Conservation (phyloP, 2,329 filamentous ascomycete species). For the Calonectria hongkongensis region DNA sequence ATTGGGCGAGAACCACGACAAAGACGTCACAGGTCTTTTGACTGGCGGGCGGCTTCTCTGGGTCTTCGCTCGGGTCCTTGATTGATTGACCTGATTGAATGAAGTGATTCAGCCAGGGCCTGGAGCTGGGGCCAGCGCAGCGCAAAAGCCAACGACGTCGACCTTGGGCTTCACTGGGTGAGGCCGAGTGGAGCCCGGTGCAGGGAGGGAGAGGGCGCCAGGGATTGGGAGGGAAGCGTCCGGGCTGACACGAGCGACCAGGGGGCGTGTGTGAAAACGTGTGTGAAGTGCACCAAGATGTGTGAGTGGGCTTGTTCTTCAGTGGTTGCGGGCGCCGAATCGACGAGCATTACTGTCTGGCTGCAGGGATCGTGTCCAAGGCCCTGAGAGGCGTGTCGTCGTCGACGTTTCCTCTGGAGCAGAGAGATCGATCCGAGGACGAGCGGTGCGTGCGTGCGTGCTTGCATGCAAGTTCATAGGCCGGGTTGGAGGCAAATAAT, state of each 20-base stretch:
- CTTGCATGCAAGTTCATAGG: conserved; percentile 2
- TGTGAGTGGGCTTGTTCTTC: conserved; percentile 30
- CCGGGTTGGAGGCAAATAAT: conserved; percentile 14
- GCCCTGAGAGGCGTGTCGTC: not conserved
- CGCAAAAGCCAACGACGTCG: conserved; percentile 46
- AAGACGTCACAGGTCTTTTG: conserved; percentile 22
- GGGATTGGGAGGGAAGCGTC: conserved; percentile 58
- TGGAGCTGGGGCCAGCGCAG: conserved; percentile 43
- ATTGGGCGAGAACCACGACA: conserved; percentile 23
- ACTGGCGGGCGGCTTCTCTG: conserved; percentile 15
- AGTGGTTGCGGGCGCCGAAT: conserved; percentile 18
- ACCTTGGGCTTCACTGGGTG: conserved; percentile 43
- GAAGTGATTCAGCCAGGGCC: conserved; percentile 53
- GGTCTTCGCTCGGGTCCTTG: conserved; percentile 1
- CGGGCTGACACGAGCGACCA: conserved; percentile 57
- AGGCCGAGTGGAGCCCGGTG: conserved; percentile 51
- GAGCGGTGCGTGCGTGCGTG: not conserved
- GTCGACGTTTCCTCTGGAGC: not conserved
- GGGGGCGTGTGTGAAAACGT: conserved; percentile 32
- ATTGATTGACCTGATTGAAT: conserved; percentile 46
- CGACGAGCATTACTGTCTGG: conserved; percentile 20
- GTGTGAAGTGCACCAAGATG: conserved; percentile 20
- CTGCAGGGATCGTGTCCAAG: conserved; percentile 27
- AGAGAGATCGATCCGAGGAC: conserved; percentile 9
- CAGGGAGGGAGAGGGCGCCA: conserved; percentile 53